Evolutionary conservation across 106 monocot genomes (phyloP), one percentile per base, ranked within the genome.

Genomic region (Narthecium ossifragum): DNA sequence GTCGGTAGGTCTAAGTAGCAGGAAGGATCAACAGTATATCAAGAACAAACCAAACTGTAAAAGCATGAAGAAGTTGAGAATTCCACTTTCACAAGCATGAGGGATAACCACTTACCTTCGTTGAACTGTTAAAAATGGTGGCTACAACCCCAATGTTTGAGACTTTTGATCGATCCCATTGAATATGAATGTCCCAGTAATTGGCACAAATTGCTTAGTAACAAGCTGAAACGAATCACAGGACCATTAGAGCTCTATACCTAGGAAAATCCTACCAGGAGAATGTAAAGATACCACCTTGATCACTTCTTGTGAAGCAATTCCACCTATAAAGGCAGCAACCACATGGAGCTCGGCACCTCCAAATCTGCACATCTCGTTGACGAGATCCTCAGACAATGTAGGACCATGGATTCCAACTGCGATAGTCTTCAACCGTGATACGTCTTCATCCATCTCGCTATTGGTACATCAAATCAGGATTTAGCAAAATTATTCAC

Each of bases 241-340:
- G 60, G 49, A 23, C 20, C 58, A 6, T 4, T 63, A n/a, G 15
- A 73, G 49, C 17, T 13, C 22, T 31, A 43, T 13, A 70, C 6
- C 55, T 55, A 22, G 11, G 12, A 13, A 52, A 26, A 61, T 17
- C 31, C 27, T 2, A 41, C 26, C 34, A 43, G 7, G 11, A 24
- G 36, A 41, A 58, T 11, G 5, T 34, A 25, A 26, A 2, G 9
- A 66, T 29, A 11, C 46, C 18, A 87, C 96, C 84, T 96, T 96
- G 28, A 96, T 96, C 34, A 78, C 90, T 84, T 96, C 86, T 59
- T 96, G 96, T 31, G 96, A 90, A 37, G 90, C 90, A 36, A 96
- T 70, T 31, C 96, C 96, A 9, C 96, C 96, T 24, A 87, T 64
- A 48, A 81, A 84, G 8, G 96, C 80, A 61, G 96, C 86, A 38